Conservation (phyloP, 768 basidiomycete genomes). For the Leccinum variicolor region DNA sequence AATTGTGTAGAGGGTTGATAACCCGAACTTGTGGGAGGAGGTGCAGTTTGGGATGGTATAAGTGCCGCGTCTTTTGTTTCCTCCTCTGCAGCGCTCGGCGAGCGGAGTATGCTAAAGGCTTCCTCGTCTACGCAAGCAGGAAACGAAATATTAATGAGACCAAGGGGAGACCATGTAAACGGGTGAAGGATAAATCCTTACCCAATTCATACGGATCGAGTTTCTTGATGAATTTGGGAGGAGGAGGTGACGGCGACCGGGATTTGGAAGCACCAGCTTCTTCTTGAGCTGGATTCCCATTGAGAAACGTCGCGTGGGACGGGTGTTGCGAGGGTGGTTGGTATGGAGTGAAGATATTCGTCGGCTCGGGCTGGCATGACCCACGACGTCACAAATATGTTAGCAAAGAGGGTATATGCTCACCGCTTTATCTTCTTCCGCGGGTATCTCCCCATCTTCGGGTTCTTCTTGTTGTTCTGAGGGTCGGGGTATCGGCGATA, state of each 20-base stretch:
- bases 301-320: slow-evolving; percentile 7
- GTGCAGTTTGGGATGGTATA: background rate
- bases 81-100: slow-evolving; percentile 1
- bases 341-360: slow-evolving; percentile 22
- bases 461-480: background rate
- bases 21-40: background rate
- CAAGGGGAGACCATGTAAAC: background rate
- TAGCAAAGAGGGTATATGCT: background rate
- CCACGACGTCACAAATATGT: background rate
- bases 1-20: slow-evolving; percentile 10
- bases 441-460: background rate
- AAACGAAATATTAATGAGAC: background rate
- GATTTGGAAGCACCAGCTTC: background rate
- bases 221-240: slow-evolving; percentile 22
- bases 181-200: background rate
- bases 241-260: background rate
- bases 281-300: background rate
- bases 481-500: background rate
- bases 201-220: slow-evolving; percentile 31
- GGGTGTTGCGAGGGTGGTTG: slow-evolving; percentile 24
- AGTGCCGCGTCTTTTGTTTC: background rate
- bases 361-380: slow-evolving; percentile 7
- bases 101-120: slow-evolving; percentile 13
- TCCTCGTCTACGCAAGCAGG: slow-evolving; percentile 21
- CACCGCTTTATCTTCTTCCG: background rate